Conservation (phyloP, 129 eudicot genomes). For the Flaveria robusta region DNA sequence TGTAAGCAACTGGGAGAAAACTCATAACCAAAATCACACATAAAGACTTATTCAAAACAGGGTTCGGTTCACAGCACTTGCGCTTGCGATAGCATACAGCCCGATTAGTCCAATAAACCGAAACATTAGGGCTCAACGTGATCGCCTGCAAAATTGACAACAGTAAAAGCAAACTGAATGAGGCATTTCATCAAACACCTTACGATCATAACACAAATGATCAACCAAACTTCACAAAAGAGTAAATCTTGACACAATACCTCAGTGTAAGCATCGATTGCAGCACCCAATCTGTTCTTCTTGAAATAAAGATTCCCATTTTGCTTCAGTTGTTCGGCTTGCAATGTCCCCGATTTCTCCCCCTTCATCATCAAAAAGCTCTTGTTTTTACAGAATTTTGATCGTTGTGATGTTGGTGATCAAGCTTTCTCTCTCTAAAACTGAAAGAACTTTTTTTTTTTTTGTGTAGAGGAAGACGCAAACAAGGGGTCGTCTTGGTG, state of each 20-base stretch:
- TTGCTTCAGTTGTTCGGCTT: conserved; percentile 72
- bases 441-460: too few relatives aligned
- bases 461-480: neutral
- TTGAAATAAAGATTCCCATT: conserved; percentile 70
- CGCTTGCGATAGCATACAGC: conserved; percentile 83
- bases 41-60: neutral
- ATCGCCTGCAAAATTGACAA: conserved; percentile 59
- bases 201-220: neutral
- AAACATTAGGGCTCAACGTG: conserved; percentile 81
- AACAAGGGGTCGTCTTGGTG: conserved; percentile 1
- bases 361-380: conserved; percentile 31
- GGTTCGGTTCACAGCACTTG: conserved; percentile 45
- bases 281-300: conserved; percentile 72
- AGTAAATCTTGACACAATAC: conserved; percentile 25
- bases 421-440: neutral
- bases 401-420: neutral
- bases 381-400: neutral
- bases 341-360: conserved; percentile 40
- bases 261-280: conserved; percentile 93
- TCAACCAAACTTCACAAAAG: neutral
- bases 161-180: neutral
- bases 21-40: conserved; percentile 4
- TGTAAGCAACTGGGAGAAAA: neutral
- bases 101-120: conserved; percentile 84
- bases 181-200: conserved; percentile 30